These are phyloP conservation scores for Limonium bicolor DNA, from an alignment of 148 eudicot species.

Conservation along the genomic window DNA sequence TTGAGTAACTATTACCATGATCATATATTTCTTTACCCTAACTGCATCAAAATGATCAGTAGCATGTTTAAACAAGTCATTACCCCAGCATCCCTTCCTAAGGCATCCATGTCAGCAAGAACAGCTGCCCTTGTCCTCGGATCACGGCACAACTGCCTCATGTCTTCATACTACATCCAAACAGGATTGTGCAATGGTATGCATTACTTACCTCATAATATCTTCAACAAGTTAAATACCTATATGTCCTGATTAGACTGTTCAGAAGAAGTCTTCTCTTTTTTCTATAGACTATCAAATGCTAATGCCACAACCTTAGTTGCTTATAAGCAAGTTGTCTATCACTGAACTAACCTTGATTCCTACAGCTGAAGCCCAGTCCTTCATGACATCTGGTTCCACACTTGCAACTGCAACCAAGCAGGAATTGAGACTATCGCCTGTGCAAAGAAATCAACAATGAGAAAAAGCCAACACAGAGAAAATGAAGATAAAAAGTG, in stretches of 20 bases:
- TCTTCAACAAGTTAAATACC: no score
- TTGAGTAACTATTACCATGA: no score
- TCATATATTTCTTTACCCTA: no score
- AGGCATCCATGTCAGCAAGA: conserved; percentile 65
- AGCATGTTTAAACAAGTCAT: no score
- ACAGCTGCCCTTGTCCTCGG: conserved; percentile 66
- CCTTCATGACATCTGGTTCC: conserved; percentile 50
- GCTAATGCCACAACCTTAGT: not conserved
- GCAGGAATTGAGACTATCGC: conserved; percentile 77
- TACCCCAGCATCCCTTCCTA: conserved; percentile 77
- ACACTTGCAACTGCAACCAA: conserved; percentile 66
- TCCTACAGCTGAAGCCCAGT: conserved; percentile 66
- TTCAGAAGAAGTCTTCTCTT: no score
- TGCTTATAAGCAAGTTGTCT: no score
- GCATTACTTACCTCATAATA: no score
- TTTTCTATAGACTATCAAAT: not conserved
- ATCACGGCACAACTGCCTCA: conserved; percentile 52
- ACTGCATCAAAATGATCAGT: not conserved
- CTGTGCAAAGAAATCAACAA: conserved; percentile 16
- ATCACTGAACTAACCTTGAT: conserved; percentile 60
- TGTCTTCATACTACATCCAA: conserved; percentile 47
- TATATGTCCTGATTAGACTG: no score
- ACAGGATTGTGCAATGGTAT: no score
- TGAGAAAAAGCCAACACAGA: not conserved
- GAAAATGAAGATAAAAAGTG: not conserved